Conservation (phyloP, 2,329 filamentous ascomycete genomes). For the Drechslerella coelobrocha region DNA sequence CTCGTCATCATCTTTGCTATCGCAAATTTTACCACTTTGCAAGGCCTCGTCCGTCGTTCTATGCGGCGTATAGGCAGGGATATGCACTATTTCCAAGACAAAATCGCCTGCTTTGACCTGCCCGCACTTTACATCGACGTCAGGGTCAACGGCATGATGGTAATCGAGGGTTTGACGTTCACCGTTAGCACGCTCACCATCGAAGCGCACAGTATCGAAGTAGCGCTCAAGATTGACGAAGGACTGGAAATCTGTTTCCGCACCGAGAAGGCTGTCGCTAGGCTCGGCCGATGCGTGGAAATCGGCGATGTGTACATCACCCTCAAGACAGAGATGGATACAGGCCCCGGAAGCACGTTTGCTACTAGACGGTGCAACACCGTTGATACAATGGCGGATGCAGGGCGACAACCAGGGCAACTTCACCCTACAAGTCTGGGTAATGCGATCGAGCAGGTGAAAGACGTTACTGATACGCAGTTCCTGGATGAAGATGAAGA, state of each 20-base stretch:
- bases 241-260: slow-evolving; percentile 65
- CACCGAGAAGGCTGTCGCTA: slow-evolving; percentile 62
- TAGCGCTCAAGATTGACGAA: slow-evolving; percentile 63
- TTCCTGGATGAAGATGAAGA: slow-evolving; percentile 58
- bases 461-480: slow-evolving; percentile 52
- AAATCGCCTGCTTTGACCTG: slow-evolving; percentile 46
- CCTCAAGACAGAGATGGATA: slow-evolving; percentile 59
- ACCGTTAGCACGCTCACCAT: slow-evolving; percentile 63
- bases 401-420: slow-evolving; percentile 58
- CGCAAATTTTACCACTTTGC: slow-evolving; percentile 27
- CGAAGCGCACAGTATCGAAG: slow-evolving; percentile 64
- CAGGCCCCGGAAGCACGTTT: slow-evolving; percentile 54
- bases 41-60: slow-evolving; percentile 18
- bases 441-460: slow-evolving; percentile 59
- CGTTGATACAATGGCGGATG: slow-evolving; percentile 57
- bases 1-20: slow-evolving; percentile 29
- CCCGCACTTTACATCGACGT: slow-evolving; percentile 66
- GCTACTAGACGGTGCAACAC: slow-evolving; percentile 52
- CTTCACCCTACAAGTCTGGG: slow-evolving; percentile 58
- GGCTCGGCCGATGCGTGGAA: slow-evolving; percentile 63
- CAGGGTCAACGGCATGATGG: slow-evolving; percentile 64
- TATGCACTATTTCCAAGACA: slow-evolving; percentile 47
- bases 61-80: slow-evolving; percentile 32
- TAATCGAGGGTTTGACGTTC: slow-evolving; percentile 64
- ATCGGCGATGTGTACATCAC: slow-evolving; percentile 65